Conservation (phyloP, 345 rosid genomes). For the Laguncularia racemosa region DNA sequence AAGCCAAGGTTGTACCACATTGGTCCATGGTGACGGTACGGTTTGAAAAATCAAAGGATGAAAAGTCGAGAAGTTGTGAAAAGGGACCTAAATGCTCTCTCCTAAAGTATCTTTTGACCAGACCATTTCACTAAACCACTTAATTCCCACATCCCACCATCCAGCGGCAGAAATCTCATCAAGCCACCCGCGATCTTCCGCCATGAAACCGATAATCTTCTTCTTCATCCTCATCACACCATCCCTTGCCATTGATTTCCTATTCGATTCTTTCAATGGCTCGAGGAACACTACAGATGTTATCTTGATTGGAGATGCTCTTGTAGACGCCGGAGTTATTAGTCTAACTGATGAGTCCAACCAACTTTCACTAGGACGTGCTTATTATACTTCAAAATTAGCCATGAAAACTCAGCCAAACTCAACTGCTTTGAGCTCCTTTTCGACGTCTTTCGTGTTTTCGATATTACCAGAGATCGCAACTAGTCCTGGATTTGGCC, state of each 20-base stretch:
- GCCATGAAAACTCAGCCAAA: constrained; percentile 36
- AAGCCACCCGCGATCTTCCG: background rate
- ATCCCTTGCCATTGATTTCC: constrained; percentile 37
- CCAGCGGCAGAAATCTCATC: background rate
- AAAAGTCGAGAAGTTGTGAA: too few species aligned
- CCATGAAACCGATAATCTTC: background rate
- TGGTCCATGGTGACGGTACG: too few species aligned
- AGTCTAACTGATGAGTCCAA: constrained; percentile 58
- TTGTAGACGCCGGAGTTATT: constrained; percentile 45
- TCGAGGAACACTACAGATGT: constrained; percentile 33
- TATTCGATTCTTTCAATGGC: constrained; percentile 51
- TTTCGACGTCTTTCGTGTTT: constrained; percentile 60
- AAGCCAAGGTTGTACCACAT: too few species aligned
- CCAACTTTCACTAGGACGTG: constrained; percentile 50
- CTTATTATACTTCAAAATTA: constrained; percentile 47
- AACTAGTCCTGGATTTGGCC: constrained; percentile 77
- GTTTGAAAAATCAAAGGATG: too few species aligned
- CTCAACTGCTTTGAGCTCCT: constrained; percentile 49
- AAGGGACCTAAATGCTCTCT: background rate
- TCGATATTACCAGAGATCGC: constrained; percentile 41
- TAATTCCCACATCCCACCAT: background rate
- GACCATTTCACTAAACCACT: too few species aligned
- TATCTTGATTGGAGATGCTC: constrained; percentile 53
- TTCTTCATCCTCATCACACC: constrained; percentile 9
- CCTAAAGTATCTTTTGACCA: background rate